Conservation (phyloP, 805 yeast genomes). For the Lipomyces sp. region DNA sequence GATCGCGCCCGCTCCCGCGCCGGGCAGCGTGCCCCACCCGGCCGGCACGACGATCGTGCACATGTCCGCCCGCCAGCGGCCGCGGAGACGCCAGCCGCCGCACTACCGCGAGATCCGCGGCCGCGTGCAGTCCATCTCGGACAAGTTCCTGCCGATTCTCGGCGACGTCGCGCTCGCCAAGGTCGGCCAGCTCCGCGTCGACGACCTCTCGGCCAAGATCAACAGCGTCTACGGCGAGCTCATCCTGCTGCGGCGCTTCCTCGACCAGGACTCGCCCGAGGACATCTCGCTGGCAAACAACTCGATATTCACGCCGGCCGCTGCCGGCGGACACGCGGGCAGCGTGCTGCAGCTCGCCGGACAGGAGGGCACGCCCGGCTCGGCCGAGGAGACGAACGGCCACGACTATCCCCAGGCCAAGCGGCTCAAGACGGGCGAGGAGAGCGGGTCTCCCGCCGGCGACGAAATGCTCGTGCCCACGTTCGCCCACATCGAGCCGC, state of each 20-base stretch:
- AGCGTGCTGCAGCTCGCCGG: too few species aligned
- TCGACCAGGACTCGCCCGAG: constrained; percentile 21
- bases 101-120: constrained; percentile 20
- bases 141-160: constrained; percentile 26
- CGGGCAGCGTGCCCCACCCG: background rate
- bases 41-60: too few species aligned
- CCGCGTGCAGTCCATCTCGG: constrained; percentile 18
- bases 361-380: too few species aligned
- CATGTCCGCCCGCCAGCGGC: constrained; percentile 5
- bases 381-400: too few species aligned
- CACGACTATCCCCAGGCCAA: constrained; percentile 6
- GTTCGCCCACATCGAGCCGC: constrained; percentile 2
- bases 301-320: constrained; percentile 1
- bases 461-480: constrained; percentile 7
- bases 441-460: constrained; percentile 3
- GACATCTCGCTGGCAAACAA: background rate
- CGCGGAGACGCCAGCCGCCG: constrained; percentile 27
- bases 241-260: constrained; percentile 12
- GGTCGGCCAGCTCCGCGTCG: constrained; percentile 23
- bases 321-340: background rate
- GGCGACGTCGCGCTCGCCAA: constrained; percentile 28
- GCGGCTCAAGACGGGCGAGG: constrained; percentile 6
- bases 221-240: constrained; percentile 23
- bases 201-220: constrained; percentile 7
- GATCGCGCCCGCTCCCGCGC: background rate